Evolutionary conservation across 306 rosid species (phyloP).

Genomic region (Canavalia ensiformis): DNA sequence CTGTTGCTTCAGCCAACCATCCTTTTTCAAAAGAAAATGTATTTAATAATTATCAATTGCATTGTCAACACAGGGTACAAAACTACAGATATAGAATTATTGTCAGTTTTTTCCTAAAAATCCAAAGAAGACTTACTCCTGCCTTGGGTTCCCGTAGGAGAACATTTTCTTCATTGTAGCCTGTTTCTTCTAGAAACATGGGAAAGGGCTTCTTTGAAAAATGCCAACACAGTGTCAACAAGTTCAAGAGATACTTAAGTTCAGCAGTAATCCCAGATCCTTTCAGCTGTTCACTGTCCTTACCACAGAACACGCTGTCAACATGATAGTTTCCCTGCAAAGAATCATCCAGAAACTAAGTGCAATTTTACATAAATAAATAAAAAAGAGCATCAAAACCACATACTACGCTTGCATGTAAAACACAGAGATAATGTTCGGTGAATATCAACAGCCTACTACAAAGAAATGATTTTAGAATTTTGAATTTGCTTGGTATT

Average conservation of each 20-base stretch:
- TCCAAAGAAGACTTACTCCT: conserved; percentile 71
- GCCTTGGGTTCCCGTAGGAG: conserved; percentile 96
- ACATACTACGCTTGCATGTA: conserved; percentile 19
- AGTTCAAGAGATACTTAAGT: conserved; percentile 74
- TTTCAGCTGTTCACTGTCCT: conserved; percentile 73
- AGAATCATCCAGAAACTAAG: conserved; percentile 36
- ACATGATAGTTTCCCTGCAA: conserved; percentile 85
- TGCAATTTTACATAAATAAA: conserved; percentile 12
- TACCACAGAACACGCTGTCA: conserved; percentile 77
- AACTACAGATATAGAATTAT: neutral
- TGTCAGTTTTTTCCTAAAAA: neutral
- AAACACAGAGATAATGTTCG: conserved; percentile 5
- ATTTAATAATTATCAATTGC: neutral
- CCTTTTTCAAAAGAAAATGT: conserved; percentile 10
- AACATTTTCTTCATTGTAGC: conserved; percentile 75
- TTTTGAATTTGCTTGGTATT: conserved; percentile 19
- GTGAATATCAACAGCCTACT: conserved; percentile 15
- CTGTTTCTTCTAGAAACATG: conserved; percentile 84
- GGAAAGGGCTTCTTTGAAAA: conserved; percentile 89
- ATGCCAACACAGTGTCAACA: conserved; percentile 94
- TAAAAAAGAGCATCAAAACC: conserved; percentile 12
- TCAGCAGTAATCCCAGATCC: conserved; percentile 75
- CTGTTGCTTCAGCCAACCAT: conserved; percentile 21
- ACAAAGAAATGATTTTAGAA: neutral
- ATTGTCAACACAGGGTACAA: conserved; percentile 18